Conservation (phyloP, 148 eudicot species). For the Amaranthus hypochondriacus region DNA sequence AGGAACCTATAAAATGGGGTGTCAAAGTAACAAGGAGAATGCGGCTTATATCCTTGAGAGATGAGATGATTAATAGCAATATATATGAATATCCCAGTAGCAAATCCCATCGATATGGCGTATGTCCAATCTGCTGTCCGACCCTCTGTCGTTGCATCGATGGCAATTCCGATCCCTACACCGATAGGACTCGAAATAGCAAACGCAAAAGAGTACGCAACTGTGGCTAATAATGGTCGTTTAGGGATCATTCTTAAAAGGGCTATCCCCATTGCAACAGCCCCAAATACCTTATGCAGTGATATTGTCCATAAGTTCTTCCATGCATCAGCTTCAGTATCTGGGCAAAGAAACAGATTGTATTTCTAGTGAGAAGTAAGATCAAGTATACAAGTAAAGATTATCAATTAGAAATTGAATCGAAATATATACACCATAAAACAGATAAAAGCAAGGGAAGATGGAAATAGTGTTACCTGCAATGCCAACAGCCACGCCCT, state of each 20-base stretch:
- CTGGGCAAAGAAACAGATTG: conserved; percentile 26
- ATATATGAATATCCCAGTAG: conserved; percentile 73
- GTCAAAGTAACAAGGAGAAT: conserved; percentile 38
- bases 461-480: conserved; percentile 38
- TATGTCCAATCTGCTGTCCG: conserved; percentile 55
- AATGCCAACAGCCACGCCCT: conserved; percentile 82
- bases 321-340: conserved; percentile 67
- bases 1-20: conserved; percentile 56
- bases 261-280: conserved; percentile 78
- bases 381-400: neutral
- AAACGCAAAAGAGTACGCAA: conserved; percentile 65
- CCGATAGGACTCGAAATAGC: conserved; percentile 78
- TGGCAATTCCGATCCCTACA: conserved; percentile 64
- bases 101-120: conserved; percentile 67
- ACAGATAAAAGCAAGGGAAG: neutral
- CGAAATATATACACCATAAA: neutral
- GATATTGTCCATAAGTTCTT: conserved; percentile 73
- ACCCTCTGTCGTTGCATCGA: conserved; percentile 65
- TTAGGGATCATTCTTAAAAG: conserved; percentile 71
- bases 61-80: conserved; percentile 78
- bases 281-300: conserved; percentile 73
- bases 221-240: conserved; percentile 49
- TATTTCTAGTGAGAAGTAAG: neutral
- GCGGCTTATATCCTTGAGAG: conserved; percentile 66
- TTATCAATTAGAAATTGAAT: neutral